Evolutionary conservation across 2,329 filamentous ascomycete genomes (phyloP), one percentile per base, ranked within the genome.

Genomic region (Pseudocercospora fijiensis): DNA sequence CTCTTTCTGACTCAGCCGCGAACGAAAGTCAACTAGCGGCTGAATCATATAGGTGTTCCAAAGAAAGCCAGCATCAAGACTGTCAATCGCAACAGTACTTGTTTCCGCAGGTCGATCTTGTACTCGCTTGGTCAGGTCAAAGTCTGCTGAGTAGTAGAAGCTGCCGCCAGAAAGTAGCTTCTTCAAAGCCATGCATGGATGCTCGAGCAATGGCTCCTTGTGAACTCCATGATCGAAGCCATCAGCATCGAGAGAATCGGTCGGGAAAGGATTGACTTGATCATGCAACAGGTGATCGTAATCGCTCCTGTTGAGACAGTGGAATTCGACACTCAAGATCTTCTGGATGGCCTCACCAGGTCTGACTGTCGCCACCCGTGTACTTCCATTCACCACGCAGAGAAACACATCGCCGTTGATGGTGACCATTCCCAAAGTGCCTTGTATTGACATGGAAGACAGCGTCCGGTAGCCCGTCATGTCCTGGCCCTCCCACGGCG

Each of bases 41-140:
- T 90, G 89, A 72, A 99, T 96, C 92, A 99, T 97, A 78, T 96
- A 97, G 3, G 92, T 96, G 75, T 99, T 99, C 95, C 95, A 99
- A 18, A 99, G 80, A 75, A 96, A 97, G 1, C 90, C 90, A 72
- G 92, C 90, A 76, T 99, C 92, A 66, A 98, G 88, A 73, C 91
- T 95, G 75, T 96, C 92, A 65, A 97, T 92, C 67, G 96, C 91
- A 67, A 98, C 93, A 0, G 90, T 88, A 51, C 88, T 86, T 74
- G 71, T 67, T 26, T 75, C 73, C 6, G 73, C 65, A 28, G 74
- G 70, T 85, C 94, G 88, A 74, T 97, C 90, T 77, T 99, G 95
- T 67, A 98, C 80, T 70, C 95, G 86, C 77, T 96, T 93, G 3
- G 95, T 99, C 56, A 99, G 82, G 75, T 99, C 94, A 76, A 99